Evolutionary conservation across 2,329 filamentous ascomycete species (phyloP).

Genomic region (Penicillium janthinellum): DNA sequence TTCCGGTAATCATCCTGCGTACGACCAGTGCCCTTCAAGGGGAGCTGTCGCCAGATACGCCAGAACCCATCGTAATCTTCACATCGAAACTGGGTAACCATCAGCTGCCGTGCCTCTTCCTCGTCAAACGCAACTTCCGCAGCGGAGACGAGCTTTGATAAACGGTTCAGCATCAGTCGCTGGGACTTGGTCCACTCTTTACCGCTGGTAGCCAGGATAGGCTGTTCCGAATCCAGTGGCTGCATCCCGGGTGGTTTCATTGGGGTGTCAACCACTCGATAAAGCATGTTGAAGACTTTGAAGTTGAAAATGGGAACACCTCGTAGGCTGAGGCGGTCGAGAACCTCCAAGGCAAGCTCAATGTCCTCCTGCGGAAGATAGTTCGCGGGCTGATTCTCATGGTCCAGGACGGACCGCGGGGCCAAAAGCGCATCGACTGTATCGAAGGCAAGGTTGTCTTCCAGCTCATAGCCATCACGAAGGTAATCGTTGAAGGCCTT

Average conservation of each 20-base stretch:
- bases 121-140: conserved; percentile 34
- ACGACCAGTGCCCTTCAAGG: conserved; percentile 54
- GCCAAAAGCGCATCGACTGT: conserved; percentile 43
- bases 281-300: conserved; percentile 51
- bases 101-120: conserved; percentile 32
- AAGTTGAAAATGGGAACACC: conserved; percentile 46
- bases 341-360: conserved; percentile 42
- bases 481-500: conserved; percentile 39
- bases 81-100: conserved; percentile 41
- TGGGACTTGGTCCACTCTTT: conserved; percentile 16
- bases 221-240: not conserved
- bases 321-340: conserved; percentile 46
- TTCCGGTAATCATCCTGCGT: conserved; percentile 58
- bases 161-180: conserved; percentile 23
- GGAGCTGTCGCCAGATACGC: conserved; percentile 60
- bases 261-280: conserved; percentile 43
- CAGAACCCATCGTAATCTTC: conserved; percentile 61
- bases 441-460: conserved; percentile 36
- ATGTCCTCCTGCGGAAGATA: conserved; percentile 31
- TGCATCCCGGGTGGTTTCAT: conserved; percentile 42
- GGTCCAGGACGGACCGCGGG: conserved; percentile 16
- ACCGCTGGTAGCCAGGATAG: not conserved
- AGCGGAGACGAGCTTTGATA: conserved; percentile 34
- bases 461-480: conserved; percentile 37
- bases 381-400: conserved; percentile 9